Evolutionary conservation across 2,329 filamentous ascomycete genomes (phyloP).

Genomic region (Cercospora sojina): DNA sequence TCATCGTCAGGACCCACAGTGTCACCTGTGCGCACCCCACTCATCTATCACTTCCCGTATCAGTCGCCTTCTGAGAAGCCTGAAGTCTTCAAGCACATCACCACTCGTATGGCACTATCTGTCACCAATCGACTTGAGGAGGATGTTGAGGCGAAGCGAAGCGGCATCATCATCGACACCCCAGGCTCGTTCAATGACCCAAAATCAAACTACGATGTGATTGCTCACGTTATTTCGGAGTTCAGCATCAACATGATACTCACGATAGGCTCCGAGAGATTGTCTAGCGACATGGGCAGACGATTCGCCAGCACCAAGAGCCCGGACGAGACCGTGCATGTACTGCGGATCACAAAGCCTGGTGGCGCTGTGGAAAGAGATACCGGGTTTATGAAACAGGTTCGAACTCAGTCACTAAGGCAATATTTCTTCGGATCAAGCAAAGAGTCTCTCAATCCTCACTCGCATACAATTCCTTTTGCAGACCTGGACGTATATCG

Average conservation of each 20-base stretch:
- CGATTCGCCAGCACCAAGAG: constrained; percentile 57
- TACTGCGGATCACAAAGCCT: constrained; percentile 79
- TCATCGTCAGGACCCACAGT: constrained; percentile 87
- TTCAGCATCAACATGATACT: constrained; percentile 73
- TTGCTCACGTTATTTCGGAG: constrained; percentile 74
- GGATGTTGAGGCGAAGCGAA: constrained; percentile 66
- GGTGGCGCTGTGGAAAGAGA: constrained; percentile 80
- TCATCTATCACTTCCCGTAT: constrained; percentile 86
- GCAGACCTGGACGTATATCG: constrained; percentile 67
- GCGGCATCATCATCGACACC: constrained; percentile 84
- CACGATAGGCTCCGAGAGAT: constrained; percentile 73
- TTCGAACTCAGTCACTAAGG: constrained; percentile 74
- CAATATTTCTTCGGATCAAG: constrained; percentile 91
- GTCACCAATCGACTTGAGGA: constrained; percentile 75
- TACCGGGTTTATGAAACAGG: constrained; percentile 68
- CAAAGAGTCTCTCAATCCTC: constrained; percentile 72
- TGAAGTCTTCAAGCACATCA: constrained; percentile 67
- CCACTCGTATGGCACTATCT: constrained; percentile 74
- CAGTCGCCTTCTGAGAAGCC: constrained; percentile 70
- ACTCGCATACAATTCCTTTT: constrained; percentile 82
- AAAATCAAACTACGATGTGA: constrained; percentile 67
- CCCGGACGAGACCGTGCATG: constrained; percentile 65
- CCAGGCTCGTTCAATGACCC: constrained; percentile 67
- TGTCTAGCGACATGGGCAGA: constrained; percentile 71
- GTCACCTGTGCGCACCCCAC: constrained; percentile 84